Evolutionary conservation across 2,329 filamentous ascomycete species (phyloP).

Genomic region (Stachybotrys elegans): DNA sequence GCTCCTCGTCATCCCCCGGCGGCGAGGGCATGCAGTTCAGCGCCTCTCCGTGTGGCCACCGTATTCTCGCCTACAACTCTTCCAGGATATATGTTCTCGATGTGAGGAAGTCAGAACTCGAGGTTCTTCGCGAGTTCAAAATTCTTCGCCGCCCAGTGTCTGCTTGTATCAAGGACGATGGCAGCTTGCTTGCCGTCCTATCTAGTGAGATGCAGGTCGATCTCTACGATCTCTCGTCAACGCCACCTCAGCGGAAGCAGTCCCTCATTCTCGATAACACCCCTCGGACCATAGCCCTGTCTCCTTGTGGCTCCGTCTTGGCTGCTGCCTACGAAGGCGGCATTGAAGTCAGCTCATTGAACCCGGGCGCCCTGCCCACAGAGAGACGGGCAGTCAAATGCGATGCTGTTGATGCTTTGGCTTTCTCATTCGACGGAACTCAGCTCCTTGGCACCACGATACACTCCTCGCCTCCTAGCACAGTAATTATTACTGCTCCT

Average conservation of each 20-base stretch:
- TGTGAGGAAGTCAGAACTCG: conserved; percentile 52
- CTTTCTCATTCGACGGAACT: conserved; percentile 73
- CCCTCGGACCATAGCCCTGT: conserved; percentile 73
- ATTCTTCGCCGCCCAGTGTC: conserved; percentile 70
- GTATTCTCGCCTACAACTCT: conserved; percentile 77
- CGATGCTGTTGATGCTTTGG: conserved; percentile 66
- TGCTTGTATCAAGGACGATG: conserved; percentile 75
- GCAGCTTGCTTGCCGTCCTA: conserved; percentile 69
- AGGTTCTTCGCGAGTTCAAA: conserved; percentile 73
- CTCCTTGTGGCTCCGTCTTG: conserved; percentile 74
- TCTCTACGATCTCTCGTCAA: conserved; percentile 66
- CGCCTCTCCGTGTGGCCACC: conserved; percentile 69
- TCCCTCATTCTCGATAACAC: conserved; percentile 74
- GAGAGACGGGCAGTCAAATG: conserved; percentile 75
- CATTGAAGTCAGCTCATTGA: conserved; percentile 80
- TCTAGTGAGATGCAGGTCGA: conserved; percentile 81
- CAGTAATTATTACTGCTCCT: conserved; percentile 73
- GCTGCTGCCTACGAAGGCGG: conserved; percentile 82
- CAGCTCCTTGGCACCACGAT: conserved; percentile 73
- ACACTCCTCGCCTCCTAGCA: conserved; percentile 58
- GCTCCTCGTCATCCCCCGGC: conserved; percentile 75
- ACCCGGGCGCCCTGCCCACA: conserved; percentile 55
- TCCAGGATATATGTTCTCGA: conserved; percentile 79
- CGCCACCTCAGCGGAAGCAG: conserved; percentile 65
- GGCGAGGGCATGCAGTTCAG: conserved; percentile 84